A percentile compares a stretch with the other conserved stretches of the same genome.
phyloP scores from a whole-genome alignment of 108 stramenopile species.

The Halocafeteria seosinensis region DNA sequence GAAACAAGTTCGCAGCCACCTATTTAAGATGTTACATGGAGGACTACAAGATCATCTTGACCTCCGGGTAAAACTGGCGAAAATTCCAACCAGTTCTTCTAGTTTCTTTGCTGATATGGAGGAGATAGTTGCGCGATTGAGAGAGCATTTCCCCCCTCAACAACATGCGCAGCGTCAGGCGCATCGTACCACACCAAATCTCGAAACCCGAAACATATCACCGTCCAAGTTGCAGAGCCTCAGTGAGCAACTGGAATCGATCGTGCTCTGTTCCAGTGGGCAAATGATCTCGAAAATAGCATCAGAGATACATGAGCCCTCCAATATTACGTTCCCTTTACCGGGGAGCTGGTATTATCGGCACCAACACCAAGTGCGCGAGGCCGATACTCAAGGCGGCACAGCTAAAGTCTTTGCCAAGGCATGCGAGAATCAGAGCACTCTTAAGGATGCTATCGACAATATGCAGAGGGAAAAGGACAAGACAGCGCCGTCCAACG shows the following conservation, averaged over 20 bases:
- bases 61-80: background rate
- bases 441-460: no score
- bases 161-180: no score
- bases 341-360: background rate
- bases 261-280: background rate
- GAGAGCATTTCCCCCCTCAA: background rate
- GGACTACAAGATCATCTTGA: background rate
- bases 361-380: background rate
- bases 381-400: no score
- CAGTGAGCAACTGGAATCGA: background rate
- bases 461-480: no score
- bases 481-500: no score
- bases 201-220: background rate
- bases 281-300: background rate
- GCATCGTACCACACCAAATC: background rate
- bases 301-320: background rate
- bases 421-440: no score
- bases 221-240: background rate
- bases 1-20: background rate
- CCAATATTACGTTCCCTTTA: background rate
- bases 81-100: background rate
- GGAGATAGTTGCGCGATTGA: background rate
- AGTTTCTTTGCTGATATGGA: background rate
- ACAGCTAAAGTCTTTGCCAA: no score
- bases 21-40: background rate